Percentiles rank a stretch among this genome's conserved stretches.
Conservation (phyloP, 2,329 filamentous ascomycete genomes). For the Phaeosphaeria sp. region DNA sequence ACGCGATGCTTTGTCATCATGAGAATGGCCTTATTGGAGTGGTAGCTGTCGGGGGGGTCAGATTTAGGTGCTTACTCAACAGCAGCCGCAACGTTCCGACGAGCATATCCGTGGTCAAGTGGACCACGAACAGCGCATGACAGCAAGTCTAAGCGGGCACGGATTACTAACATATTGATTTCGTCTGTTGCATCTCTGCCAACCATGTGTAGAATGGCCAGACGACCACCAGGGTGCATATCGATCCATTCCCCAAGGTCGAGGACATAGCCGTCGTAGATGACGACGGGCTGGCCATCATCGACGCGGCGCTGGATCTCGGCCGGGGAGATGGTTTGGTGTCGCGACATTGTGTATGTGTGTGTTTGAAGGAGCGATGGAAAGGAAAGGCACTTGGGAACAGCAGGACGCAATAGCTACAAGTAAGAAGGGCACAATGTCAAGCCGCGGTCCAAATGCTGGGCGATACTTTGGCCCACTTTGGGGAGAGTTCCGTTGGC, state of each 20-base stretch:
- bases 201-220: conserved; percentile 68
- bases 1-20: conserved; percentile 68
- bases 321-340: conserved; percentile 50
- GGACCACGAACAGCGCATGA: neutral
- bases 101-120: neutral
- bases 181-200: conserved; percentile 66
- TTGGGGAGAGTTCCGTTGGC: conserved; percentile 1
- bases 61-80: conserved; percentile 19
- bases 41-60: conserved; percentile 59
- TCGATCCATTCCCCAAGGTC: conserved; percentile 65
- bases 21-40: conserved; percentile 59
- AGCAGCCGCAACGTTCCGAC: conserved; percentile 11
- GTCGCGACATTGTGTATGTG: conserved; percentile 28
- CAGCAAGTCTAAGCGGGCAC: conserved; percentile 8
- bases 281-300: conserved; percentile 62
- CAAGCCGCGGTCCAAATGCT: neutral
- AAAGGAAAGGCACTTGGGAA: neutral
- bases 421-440: neutral
- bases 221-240: conserved; percentile 64
- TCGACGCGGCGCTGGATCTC: conserved; percentile 61
- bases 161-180: conserved; percentile 60
- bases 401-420: neutral
- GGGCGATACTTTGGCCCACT: neutral
- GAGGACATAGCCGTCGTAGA: conserved; percentile 62
- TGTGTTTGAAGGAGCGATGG: neutral